Evolutionary conservation across 495 filamentous ascomycete species (phyloP), one percentile per base, ranked within the genome.

Genomic region (Polyplosphaeria fusca): DNA sequence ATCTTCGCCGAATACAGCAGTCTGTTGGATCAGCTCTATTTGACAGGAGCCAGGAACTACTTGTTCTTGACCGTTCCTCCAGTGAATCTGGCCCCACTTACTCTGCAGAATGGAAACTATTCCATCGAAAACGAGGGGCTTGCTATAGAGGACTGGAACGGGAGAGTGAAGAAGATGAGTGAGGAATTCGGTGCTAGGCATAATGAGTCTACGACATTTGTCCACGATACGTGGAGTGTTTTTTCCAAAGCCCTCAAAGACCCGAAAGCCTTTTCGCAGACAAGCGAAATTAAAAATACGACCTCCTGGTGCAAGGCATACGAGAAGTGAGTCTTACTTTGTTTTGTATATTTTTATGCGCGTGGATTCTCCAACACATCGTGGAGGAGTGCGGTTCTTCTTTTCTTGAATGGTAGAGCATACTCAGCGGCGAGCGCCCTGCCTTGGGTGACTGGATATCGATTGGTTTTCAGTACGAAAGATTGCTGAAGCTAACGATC

Each of bases 21-120:
- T 0, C 68, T 83, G 20, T 62, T 83, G 3, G 74, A 83, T 55
- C 57, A 84, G 52, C 65, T 64, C 1, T 88, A 89, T 64, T 47
- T 64, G 22, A 75, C 75, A 18, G 89, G 88, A 0, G 87, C 81
- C 4, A 79, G 86, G 45, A 89, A 86, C 57, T 91, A 91, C 66
- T 70, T 86, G n/a, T 79, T 91, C 64, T 52, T 91, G 55, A 84
- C 83, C 49, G 86, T 89, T 2, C 89, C 88, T 0, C 82, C 88
- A 2, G 76, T 86, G n/a, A 74, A 88, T 32, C 80, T 83, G 11
- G 80, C 78, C 20, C 86, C 86, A 0, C 60, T 78, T 5, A 81
- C 81, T 0, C 16, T 64, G 14, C 52, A 39, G 3, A 54, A 49
- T 14, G 61, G 55, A 20, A 11, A 42, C 11, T 49, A 35, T n/a